Base-by-base conservation (phyloP, 306 rosid species). In the Dryas octopetala region DNA sequence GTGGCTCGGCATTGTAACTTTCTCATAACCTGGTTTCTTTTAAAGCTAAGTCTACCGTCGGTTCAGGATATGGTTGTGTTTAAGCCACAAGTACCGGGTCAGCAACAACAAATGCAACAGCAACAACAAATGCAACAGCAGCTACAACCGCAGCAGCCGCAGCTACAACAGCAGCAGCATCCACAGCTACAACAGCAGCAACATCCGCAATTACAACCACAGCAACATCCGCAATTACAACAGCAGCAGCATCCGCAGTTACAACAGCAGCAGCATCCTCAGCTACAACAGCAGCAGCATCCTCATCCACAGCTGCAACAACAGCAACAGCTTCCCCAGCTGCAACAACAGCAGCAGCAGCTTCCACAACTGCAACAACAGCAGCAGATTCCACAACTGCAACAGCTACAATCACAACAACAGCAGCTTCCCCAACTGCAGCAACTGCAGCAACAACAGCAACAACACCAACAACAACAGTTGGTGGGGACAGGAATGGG, bases 51-150 rank as follows among this genome's bases (percentile, higher is more conserved):
- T 74, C 69, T 83, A 76, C 53, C 83, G 54, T 81, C 70, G 73
- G 52, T 79, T 70, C 91, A 95, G 98, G 97, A 95, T 80, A 95
- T 95, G 98, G 93, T 91, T 60, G 96, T 95, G 65, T 91, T 91
- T 80, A 90, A 95, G 85, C 98, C 98, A 47, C 98, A 94, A 74
- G 71, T 88, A 71, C 62, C 93, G 15, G 85, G 86, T 82, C 98
- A 94, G 85, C 93, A 91, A 72, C 97, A 86, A 74, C 91, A 84
- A 15, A 82, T 58, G 23, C 82, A 73, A 0, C 62, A 51, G 46
- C 50, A 7, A 5, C 78, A 40, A 13, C 81, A 62, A 23, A 14
- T 61, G 76, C 81, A 70, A 48, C 81, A 77, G 13, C 79, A 74
- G 0, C 71, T 16, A 0, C 67, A 68, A 9, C 79, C 66, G 2